A percentile compares a stretch with the other conserved stretches of the same genome.
Conservation (phyloP, 192 early-diverging fungal species). For the Coemansia sp. region DNA sequence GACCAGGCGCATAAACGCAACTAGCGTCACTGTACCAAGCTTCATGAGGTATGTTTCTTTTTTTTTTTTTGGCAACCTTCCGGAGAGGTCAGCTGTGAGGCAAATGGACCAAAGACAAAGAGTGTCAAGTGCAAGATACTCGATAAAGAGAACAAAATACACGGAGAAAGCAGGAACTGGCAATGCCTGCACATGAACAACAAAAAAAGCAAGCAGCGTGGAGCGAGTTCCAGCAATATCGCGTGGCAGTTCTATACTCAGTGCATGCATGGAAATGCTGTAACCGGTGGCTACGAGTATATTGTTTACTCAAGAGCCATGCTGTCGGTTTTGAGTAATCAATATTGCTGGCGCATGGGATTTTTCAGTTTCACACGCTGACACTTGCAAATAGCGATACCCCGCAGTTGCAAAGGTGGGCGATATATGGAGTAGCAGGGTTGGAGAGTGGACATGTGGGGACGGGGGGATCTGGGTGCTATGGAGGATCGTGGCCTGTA, state of each 20-base stretch:
- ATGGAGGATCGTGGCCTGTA: too few relatives aligned
- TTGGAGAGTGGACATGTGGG: too few relatives aligned
- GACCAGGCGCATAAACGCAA: constrained; percentile 19
- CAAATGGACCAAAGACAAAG: background rate
- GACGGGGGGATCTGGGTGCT: too few relatives aligned
- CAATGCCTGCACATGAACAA: background rate
- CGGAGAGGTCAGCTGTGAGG: background rate
- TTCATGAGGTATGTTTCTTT: constrained; percentile 4
- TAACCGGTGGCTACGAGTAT: too few relatives aligned
- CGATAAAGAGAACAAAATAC: background rate
- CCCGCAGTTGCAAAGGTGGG: background rate
- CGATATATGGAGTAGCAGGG: background rate
- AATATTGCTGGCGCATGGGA: constrained; percentile 4
- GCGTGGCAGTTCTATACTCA: background rate
- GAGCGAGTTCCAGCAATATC: background rate
- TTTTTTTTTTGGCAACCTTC: background rate
- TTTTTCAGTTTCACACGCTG: background rate
- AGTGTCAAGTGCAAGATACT: background rate
- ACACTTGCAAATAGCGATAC: background rate
- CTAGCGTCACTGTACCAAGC: constrained; percentile 6
- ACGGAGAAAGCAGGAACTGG: background rate
- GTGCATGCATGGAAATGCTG: background rate
- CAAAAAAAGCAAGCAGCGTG: background rate
- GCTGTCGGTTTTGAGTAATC: background rate
- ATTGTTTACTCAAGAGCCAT: background rate